Evolutionary conservation across 129 eudicot species (phyloP).

Genomic region (Scalesia atractyloides): DNA sequence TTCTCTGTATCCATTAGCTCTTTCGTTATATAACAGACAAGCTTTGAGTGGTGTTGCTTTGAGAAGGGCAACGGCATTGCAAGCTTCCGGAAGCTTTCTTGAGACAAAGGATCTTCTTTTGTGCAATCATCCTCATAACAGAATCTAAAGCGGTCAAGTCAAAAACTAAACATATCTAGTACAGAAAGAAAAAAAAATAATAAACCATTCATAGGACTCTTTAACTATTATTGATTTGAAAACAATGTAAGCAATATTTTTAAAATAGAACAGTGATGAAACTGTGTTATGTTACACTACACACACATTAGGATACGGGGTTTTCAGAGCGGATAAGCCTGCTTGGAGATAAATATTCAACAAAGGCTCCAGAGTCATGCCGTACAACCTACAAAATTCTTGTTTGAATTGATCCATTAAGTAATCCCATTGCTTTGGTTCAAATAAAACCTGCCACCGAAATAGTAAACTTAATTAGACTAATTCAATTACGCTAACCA

Average conservation of each 20-base stretch:
- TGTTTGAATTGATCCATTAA: constrained; percentile 93
- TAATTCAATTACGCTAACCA: background rate
- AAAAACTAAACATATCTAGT: constrained; percentile 16
- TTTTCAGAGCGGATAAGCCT: constrained; percentile 93
- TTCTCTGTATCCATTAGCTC: constrained; percentile 98
- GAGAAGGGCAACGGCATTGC: constrained; percentile 88
- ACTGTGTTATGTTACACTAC: constrained; percentile 7
- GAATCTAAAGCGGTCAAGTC: constrained; percentile 73
- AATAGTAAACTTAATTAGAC: background rate
- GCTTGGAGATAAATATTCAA: constrained; percentile 96
- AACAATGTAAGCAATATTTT: background rate
- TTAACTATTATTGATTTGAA: background rate
- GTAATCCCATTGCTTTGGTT: constrained; percentile 93
- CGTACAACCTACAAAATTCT: constrained; percentile 91
- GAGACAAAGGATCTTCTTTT: constrained; percentile 92
- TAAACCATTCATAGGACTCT: background rate
- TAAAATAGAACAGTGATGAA: background rate
- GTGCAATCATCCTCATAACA: constrained; percentile 89
- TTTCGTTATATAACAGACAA: constrained; percentile 91
- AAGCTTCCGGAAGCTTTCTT: constrained; percentile 86
- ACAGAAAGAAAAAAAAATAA: background rate
- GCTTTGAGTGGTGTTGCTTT: constrained; percentile 98
- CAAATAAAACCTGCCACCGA: constrained; percentile 77
- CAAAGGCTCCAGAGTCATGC: constrained; percentile 98
- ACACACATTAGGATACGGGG: constrained; percentile 86